Base-by-base conservation (phyloP, 2,329 filamentous ascomycete species). In the Didymellaceae sp. region DNA sequence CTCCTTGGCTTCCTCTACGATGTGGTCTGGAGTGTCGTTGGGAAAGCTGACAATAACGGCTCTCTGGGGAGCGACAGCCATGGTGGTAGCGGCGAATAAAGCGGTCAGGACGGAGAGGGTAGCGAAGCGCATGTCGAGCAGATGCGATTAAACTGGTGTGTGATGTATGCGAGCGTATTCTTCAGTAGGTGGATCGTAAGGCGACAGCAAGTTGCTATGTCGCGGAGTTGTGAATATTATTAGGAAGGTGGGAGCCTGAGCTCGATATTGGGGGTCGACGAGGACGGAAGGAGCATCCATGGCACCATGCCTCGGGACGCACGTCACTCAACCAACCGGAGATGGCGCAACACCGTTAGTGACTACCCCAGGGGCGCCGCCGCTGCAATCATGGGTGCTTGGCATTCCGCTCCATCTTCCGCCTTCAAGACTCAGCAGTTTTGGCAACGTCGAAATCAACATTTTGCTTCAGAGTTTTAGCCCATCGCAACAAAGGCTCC, bases 11-110 rank as follows among this genome's bases (percentile, higher is more conserved):
- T 88, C 74, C 17, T 85, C 77, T 24, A 96, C 72, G 26, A 95
- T 77, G 26, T 78, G 80, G 57, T 87, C 77, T 16, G 90, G 87
- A 62, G 86, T 88, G 38, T 84, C 80, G 42, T 86, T 78, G 18
- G 88, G 85, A 68, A 91, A 96, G 66, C 83, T 90, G 65, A 97
- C 80, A 62, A 97, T 86, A 57, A 95, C 85, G 26, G 85, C 83
- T 73, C 90, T 90, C 68, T 86, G 82, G 1, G 77, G 74, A 40
- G 74, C 65, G 17, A 79, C 77, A 48, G 87, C 87, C 63, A 89
- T 81, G 54, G 83, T 85, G 53, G 85, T 71, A 22, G 80, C 79
- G 55, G 84, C 78, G 42, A 88, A 76, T 50, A 85, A 71, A 55
- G 84, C 76, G 45, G 86, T 74, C 32, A 88, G 74, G 41, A 85